phyloP scores from a whole-genome alignment of 192 early-diverging fungal species.

The Backusella circina region DNA sequence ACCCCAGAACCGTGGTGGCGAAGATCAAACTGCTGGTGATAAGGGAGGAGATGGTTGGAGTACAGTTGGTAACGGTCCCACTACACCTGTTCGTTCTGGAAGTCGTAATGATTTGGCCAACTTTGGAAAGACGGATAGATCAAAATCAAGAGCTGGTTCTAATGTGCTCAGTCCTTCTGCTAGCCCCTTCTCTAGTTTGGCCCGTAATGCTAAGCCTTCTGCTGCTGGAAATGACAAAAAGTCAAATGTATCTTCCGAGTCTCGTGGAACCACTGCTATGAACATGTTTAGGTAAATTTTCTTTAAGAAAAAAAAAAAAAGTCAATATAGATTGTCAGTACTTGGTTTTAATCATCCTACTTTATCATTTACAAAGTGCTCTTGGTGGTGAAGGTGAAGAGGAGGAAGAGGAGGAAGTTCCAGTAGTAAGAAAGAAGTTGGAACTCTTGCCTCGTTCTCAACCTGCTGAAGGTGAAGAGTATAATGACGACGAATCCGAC shows the following conservation, averaged over 20 bases:
- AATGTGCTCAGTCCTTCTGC: conserved; percentile 51
- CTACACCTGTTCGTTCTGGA: conserved; percentile 34
- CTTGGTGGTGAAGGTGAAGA: conserved; percentile 29
- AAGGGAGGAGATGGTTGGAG: conserved; percentile 65
- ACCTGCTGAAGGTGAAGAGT: background rate
- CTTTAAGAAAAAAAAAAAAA: too few relatives aligned
- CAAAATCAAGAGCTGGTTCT: conserved; percentile 37
- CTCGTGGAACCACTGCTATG: conserved; percentile 15
- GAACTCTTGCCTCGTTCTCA: conserved; percentile 28
- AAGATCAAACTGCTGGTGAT: conserved; percentile 37
- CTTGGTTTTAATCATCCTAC: background rate
- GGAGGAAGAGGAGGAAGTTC: background rate
- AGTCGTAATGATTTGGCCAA: conserved; percentile 64
- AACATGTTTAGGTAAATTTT: conserved; percentile 31
- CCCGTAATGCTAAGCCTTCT: conserved; percentile 5
- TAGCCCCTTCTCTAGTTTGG: conserved; percentile 26
- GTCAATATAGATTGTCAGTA: too few relatives aligned
- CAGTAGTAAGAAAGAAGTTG: conserved; percentile 18
- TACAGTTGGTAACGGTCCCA: conserved; percentile 47
- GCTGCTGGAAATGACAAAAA: background rate
- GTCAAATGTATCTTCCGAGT: background rate
- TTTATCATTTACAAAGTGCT: background rate
- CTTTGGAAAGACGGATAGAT: conserved; percentile 70
- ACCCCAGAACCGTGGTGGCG: conserved; percentile 11
- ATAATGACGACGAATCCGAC: background rate